A percentile compares a stretch with the other conserved stretches of the same genome.
Conservation (phyloP, 169 alveolate species). For the Eimeria brunetti region DNA sequence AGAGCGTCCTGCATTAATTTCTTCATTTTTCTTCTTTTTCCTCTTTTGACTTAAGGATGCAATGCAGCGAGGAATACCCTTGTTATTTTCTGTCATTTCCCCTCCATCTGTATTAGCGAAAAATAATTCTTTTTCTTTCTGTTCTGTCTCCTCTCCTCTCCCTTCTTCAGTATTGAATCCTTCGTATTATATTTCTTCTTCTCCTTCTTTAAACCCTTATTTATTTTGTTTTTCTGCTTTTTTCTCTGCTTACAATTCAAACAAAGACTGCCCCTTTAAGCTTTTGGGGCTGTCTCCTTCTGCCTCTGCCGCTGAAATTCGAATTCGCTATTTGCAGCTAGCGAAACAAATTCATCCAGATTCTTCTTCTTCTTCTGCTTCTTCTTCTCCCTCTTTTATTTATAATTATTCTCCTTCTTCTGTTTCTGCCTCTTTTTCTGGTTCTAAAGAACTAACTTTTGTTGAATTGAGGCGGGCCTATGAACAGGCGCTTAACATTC, state of each 20-base stretch:
- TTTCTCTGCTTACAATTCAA: not conserved
- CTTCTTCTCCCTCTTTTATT: not conserved
- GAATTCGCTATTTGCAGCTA: not conserved
- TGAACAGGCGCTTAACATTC: not conserved
- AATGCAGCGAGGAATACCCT: not conserved
- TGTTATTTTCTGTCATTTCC: not conserved
- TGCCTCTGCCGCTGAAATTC: not conserved
- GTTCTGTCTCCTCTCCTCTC: not conserved
- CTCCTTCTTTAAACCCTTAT: not conserved
- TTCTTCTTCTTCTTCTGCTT: not conserved
- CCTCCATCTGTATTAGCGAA: no score
- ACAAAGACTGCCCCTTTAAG: constrained; percentile 3
- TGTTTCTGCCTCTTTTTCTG: not conserved
- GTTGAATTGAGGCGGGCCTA: constrained; percentile 19
- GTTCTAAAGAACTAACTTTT: not conserved
- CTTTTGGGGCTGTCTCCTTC: constrained; percentile 13
- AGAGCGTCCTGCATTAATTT: no score
- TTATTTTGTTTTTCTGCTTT: not conserved
- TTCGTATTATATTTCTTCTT: no score
- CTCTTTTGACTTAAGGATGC: not conserved
- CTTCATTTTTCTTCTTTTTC: not conserved
- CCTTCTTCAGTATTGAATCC: no score
- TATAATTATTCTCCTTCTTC: no score
- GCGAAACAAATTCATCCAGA: constrained; percentile 39
- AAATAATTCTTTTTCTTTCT: not conserved